Percentiles rank a stretch among this genome's conserved stretches.
Evolutionary conservation across 2,329 filamentous ascomycete genomes (phyloP).

Genomic region (Pseudocercospora fuligena): DNA sequence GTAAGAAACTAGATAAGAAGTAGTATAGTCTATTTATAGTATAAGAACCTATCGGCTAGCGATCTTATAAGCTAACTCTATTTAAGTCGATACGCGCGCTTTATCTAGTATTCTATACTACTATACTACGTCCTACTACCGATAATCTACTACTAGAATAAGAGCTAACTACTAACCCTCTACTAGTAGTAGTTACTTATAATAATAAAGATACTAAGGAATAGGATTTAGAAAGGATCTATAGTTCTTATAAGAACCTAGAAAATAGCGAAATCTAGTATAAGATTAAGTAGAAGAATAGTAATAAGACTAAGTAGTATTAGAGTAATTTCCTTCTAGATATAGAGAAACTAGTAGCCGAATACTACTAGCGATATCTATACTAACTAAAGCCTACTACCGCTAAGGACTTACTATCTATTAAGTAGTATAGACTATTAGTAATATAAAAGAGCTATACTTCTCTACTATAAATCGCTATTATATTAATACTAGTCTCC

Average conservation of each 20-base stretch:
- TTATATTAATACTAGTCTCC: neutral
- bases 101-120: neutral
- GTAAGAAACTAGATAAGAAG: neutral
- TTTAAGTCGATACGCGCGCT: neutral
- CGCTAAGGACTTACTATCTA: neutral
- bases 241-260: neutral
- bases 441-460: neutral
- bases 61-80: neutral
- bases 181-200: neutral
- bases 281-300: neutral
- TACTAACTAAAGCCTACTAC: neutral
- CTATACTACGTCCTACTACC: neutral
- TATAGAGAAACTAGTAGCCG: neutral
- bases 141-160: neutral
- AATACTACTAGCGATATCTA: neutral
- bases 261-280: neutral
- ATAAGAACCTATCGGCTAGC: neutral
- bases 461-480: neutral
- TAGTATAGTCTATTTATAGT: neutral
- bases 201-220: neutral
- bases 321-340: neutral
- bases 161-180: neutral
- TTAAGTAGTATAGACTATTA: neutral
- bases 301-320: neutral
- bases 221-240: neutral